These are phyloP conservation scores for Asterophora parasitica DNA, from an alignment of 768 basidiomycete species.

Conservation along the genomic window DNA sequence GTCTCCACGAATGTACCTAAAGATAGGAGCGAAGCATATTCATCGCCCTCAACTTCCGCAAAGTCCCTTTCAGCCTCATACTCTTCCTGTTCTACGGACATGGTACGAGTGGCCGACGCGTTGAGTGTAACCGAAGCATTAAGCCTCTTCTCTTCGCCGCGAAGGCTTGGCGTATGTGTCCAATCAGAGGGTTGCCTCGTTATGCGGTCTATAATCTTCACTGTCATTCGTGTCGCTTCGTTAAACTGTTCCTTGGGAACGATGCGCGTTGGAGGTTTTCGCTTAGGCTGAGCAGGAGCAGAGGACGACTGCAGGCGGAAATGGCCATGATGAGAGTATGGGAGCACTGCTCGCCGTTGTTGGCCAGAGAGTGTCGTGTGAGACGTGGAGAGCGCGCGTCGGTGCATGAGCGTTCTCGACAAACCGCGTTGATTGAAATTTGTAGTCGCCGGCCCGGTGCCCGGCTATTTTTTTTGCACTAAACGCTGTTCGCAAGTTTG, in stretches of 20 bases:
- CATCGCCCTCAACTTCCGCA: slow-evolving; percentile 12
- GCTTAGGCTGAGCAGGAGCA: neutral
- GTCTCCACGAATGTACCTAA: slow-evolving; percentile 52
- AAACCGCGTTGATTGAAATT: slow-evolving; percentile 1
- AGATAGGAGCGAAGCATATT: slow-evolving; percentile 19
- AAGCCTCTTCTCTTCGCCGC: slow-evolving; percentile 38
- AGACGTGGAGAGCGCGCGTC: slow-evolving; percentile 6
- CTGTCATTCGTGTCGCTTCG: slow-evolving; percentile 18
- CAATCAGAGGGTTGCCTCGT: slow-evolving; percentile 28
- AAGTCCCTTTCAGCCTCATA: slow-evolving; percentile 12
- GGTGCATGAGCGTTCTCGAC: slow-evolving; percentile 7
- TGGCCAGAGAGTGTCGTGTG: neutral
- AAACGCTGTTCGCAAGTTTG: neutral
- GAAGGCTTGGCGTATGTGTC: slow-evolving; percentile 29
- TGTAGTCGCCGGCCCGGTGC: slow-evolving; percentile 17
- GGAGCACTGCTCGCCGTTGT: neutral
- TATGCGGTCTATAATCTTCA: slow-evolving; percentile 30
- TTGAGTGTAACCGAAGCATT: slow-evolving; percentile 11
- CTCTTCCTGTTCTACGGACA: slow-evolving; percentile 15
- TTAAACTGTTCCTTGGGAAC: slow-evolving; percentile 9
- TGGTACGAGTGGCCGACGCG: neutral
- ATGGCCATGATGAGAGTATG: neutral
- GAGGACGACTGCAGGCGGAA: neutral
- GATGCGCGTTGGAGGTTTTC: neutral
- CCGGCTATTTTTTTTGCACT: slow-evolving; percentile 5